Conservation (phyloP, 768 basidiomycete genomes). For the Erythrobasidium yunnanense region DNA sequence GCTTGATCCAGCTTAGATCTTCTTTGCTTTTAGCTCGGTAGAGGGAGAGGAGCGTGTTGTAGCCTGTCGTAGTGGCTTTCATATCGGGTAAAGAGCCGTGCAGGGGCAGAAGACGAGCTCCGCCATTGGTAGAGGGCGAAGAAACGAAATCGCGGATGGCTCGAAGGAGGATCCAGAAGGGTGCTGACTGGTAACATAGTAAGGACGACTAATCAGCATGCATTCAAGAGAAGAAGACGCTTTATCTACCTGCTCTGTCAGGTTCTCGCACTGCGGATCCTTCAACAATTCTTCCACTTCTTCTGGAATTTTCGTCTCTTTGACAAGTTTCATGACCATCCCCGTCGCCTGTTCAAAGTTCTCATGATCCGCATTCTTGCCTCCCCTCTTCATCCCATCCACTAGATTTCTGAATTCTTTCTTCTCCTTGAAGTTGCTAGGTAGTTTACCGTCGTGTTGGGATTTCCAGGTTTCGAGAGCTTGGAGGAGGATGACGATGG, state of each 20-base stretch:
- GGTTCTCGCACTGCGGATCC: slow-evolving; percentile 49
- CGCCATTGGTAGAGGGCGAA: slow-evolving; percentile 43
- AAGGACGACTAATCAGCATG: background rate
- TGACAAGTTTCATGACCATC: slow-evolving; percentile 74
- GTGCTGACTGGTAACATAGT: slow-evolving; percentile 45
- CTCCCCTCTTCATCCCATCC: slow-evolving; percentile 55
- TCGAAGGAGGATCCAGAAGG: slow-evolving; percentile 68
- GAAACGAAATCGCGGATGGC: slow-evolving; percentile 57
- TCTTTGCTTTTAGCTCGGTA: slow-evolving; percentile 60
- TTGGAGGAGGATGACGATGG: slow-evolving; percentile 74
- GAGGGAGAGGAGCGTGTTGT: slow-evolving; percentile 71
- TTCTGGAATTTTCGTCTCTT: slow-evolving; percentile 55
- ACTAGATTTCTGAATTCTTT: slow-evolving; percentile 64
- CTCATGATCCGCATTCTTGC: slow-evolving; percentile 60
- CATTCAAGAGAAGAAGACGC: background rate
- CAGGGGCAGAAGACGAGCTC: slow-evolving; percentile 62
- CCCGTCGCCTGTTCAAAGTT: slow-evolving; percentile 91
- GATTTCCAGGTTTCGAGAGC: slow-evolving; percentile 69
- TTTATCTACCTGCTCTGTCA: slow-evolving; percentile 43
- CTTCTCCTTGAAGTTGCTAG: slow-evolving; percentile 53
- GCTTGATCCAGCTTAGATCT: slow-evolving; percentile 39
- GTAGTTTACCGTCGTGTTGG: slow-evolving; percentile 60
- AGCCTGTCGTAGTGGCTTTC: slow-evolving; percentile 75
- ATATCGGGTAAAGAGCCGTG: slow-evolving; percentile 84
- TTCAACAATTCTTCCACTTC: slow-evolving; percentile 58